Evolutionary conservation across 495 filamentous ascomycete species (phyloP).

Genomic region (Geoglossum glabrum): DNA sequence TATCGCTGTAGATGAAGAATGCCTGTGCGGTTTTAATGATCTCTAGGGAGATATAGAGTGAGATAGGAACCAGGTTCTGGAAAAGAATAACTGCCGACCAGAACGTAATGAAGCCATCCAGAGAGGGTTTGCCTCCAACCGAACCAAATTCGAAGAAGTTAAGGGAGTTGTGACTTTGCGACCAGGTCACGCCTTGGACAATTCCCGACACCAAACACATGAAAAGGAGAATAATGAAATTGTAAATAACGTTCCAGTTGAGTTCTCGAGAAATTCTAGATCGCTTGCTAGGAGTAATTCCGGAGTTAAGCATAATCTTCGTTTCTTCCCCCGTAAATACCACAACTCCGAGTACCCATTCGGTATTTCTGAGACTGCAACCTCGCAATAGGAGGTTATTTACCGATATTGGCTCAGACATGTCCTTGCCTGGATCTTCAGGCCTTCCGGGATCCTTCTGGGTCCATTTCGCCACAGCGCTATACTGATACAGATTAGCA

Average conservation of each 20-base stretch:
- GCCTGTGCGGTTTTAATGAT: conserved; percentile 86
- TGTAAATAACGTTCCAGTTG: conserved; percentile 95
- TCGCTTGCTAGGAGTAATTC: conserved; percentile 89
- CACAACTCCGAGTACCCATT: conserved; percentile 92
- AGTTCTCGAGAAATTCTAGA: conserved; percentile 76
- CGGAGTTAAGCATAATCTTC: conserved; percentile 99
- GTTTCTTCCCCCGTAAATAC: conserved; percentile 93
- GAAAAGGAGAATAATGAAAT: conserved; percentile 73
- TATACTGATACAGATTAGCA: conserved; percentile 85
- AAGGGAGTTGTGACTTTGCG: conserved; percentile 47
- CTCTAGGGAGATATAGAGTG: conserved; percentile 92
- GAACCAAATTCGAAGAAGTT: conserved; percentile 75
- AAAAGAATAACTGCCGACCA: conserved; percentile 88
- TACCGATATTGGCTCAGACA: conserved; percentile 84
- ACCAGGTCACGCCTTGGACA: conserved; percentile 70
- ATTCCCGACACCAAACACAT: conserved; percentile 83
- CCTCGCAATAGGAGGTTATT: conserved; percentile 90
- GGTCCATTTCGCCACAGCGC: conserved; percentile 68
- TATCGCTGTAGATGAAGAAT: conserved; percentile 92
- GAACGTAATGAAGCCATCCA: conserved; percentile 89
- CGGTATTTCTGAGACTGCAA: conserved; percentile 83
- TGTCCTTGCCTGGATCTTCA: conserved; percentile 39
- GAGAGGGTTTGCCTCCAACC: conserved; percentile 50
- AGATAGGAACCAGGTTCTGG: conserved; percentile 97
- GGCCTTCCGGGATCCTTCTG: conserved; percentile 46